Base-by-base conservation (phyloP, 2,329 filamentous ascomycete genomes). In the Xylariaceae sp. region DNA sequence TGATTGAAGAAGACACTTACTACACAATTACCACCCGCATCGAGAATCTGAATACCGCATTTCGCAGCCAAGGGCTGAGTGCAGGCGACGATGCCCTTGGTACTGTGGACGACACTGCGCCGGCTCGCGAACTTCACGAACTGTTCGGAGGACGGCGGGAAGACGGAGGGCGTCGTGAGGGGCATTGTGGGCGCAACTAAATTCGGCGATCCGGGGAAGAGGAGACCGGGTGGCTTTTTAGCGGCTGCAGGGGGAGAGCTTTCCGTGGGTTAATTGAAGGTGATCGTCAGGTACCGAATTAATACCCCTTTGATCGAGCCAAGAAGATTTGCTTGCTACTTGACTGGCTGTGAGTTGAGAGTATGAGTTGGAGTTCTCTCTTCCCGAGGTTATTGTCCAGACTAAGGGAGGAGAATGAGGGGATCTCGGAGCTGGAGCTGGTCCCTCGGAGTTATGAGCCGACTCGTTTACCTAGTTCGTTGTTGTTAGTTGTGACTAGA, bases 91-190 rank as follows among this genome's bases (percentile, higher is more conserved):
- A 97, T 96, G 51, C 92, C 93, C 69, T 92, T 88, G 4, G 89
- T 92, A 73, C 91, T 96, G 73, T 97, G 92, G 10, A 97, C 90
- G 10, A 96, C 92, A 67, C 93, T 97, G 63, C 94, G 82, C 45
- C 93, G 85, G 67, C 91, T 95, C 8, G 89, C 75, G 71, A 90
- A 93, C 62, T 83, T 81, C 62, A 80, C 77, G 68, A 90, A 86
- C 58, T 78, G 75, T 53, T 71, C 71, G 55, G 78, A 75, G 18
- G 74, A 69, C 53, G 76, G 73, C 62, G 77, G 76, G 66, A 77
- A 82, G 9, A 83, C 66, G 30, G 80, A 79, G 0, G 75, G 68
- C 1, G 74, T 79, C 1, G 77, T 71, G 57, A 79, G 76, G 41
- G 80, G 76, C 81, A 84, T 82, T 13, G 44, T 61, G 57, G 8